phyloP scores from a whole-genome alignment of 768 basidiomycete species.

The Amanita pseudoporphyria region DNA sequence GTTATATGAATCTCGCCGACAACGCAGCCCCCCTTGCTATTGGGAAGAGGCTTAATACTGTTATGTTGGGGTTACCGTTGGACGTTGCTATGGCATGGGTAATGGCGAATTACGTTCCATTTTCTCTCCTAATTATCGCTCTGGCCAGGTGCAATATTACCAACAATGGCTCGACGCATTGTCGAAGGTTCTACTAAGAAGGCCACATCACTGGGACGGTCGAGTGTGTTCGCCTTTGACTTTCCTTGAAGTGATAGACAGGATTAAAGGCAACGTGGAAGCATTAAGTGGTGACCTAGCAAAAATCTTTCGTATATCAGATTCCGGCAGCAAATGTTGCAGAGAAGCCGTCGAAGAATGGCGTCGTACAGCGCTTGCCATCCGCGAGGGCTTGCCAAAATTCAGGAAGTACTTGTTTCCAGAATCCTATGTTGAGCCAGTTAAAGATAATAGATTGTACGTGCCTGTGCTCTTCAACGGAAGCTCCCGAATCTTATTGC shows the following conservation, averaged over 20 bases:
- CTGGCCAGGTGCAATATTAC: conserved; percentile 1
- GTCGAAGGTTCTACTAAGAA: neutral
- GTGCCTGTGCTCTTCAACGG: too few relatives aligned
- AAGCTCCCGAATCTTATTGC: too few relatives aligned
- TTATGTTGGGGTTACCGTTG: neutral
- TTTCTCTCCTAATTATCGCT: neutral
- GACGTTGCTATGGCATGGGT: neutral
- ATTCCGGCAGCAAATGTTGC: too few relatives aligned
- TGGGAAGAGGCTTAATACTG: neutral
- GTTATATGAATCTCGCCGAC: conserved; percentile 3
- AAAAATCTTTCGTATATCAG: too few relatives aligned
- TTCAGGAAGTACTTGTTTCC: too few relatives aligned
- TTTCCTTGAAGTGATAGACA: neutral
- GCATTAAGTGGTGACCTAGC: too few relatives aligned
- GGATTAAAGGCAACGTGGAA: neutral
- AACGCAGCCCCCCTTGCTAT: neutral
- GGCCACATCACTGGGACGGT: neutral
- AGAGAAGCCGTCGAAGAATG: too few relatives aligned
- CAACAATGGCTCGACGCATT: neutral
- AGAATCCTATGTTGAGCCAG: too few relatives aligned
- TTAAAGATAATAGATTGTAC: too few relatives aligned
- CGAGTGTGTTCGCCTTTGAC: neutral
- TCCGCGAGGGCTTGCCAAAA: too few relatives aligned
- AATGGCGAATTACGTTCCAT: neutral
- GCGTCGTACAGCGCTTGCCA: too few relatives aligned